These are phyloP conservation scores for Chlorella sp. DNA, from an alignment of 139 green algal species.

Conservation along the genomic window DNA sequence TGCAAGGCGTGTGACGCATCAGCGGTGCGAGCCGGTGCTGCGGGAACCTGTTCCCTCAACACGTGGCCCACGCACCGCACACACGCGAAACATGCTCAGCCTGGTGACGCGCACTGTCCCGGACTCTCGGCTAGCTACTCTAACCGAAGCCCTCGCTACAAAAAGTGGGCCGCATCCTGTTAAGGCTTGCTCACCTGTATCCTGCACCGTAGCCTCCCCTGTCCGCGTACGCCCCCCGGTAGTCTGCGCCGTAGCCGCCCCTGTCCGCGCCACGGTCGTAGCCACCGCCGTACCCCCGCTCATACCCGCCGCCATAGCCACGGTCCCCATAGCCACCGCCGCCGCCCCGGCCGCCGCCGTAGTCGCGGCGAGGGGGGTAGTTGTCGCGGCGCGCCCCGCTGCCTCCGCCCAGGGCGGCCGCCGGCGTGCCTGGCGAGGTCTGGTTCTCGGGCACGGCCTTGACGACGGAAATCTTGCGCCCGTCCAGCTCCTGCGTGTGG, in stretches of 20 bases:
- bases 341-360: background rate
- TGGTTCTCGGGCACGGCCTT: constrained; percentile 62
- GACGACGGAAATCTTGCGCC: constrained; percentile 64
- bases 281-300: background rate
- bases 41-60: no score
- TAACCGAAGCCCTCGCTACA: no score
- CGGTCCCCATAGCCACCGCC: background rate
- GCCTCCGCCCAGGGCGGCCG: constrained; percentile 40
- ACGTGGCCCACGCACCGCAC: no score
- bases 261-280: constrained; percentile 6
- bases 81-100: no score
- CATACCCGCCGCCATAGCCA: constrained; percentile 2
- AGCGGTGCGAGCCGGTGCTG: no score
- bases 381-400: background rate
- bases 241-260: constrained; percentile 3
- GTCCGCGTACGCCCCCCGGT: background rate
- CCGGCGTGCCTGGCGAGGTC: constrained; percentile 62
- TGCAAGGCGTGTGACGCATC: no score
- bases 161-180: no score
- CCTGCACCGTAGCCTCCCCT: background rate
- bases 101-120: no score
- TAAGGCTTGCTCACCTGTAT: no score
- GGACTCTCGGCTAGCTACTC: no score
- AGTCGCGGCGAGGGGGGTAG: background rate
- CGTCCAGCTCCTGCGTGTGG: constrained; percentile 64